Base-by-base conservation (phyloP, 73 alveolate species). In the Stentor coeruleus region DNA sequence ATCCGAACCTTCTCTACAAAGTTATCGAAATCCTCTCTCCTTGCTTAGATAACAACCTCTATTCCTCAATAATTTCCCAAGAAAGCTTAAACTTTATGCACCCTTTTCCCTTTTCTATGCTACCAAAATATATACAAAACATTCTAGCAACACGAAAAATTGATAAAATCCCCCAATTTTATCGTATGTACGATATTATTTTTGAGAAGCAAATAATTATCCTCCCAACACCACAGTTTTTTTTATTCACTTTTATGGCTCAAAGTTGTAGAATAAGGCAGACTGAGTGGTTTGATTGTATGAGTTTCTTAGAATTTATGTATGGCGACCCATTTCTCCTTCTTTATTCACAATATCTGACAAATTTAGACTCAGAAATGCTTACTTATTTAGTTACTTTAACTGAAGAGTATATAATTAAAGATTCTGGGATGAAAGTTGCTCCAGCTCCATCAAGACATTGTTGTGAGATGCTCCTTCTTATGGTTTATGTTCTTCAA, bases 181-280 rank as follows among this genome's bases (percentile, higher is more conserved):
- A 66, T 66, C n/a, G 42, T 1, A 15, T 26, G 14, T 31, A 66
- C 11, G 15, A 66, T 20, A 66, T 66, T 2, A 66, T 26, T 66
- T 66, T 66, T 28, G 79, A 66, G n/a, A 20, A 66, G 33, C 26
- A 31, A 26, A 33, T 66, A 28, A 66, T 66, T 31, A 40, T 66
- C 33, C 39, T 66, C 36, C 79, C 79, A 28, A 66, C 79, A 20
- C 42, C n/a, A 40, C 79, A 66, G 37, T 66, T 20, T 66, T 66
- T 28, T 31, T 33, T 66, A 1, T 66, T 66, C 33, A 66, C 20
- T 1, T 66, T 66, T 31, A 66, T 66, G 79, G n/a, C n/a, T 2
- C 49, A 66, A 66, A 31, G 40, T 66, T 20, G 40, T 31, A 66
- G 33, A 66, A 66, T 15, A 20, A 66, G 40, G 40, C 79, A 66